phyloP scores from a whole-genome alignment of 139 green algal species.

The Eudorina sp. region DNA sequence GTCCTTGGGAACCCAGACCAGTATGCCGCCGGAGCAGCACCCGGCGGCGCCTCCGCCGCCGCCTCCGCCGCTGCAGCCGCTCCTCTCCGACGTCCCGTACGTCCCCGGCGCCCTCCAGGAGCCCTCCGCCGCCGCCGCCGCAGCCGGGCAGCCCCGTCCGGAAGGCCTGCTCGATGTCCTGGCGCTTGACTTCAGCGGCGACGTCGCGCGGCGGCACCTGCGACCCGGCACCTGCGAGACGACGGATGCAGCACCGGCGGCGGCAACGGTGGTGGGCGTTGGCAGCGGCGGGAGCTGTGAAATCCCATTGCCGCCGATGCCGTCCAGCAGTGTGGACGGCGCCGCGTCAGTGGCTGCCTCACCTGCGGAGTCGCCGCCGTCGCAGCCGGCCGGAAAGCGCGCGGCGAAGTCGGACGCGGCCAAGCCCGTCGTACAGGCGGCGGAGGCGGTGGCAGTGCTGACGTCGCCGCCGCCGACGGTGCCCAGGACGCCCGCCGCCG shows the following conservation, averaged over 20 bases:
- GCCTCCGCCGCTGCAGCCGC: neutral
- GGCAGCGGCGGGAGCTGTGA: neutral
- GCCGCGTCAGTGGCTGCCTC: no score
- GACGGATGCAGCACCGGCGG: neutral
- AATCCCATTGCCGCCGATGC: no score
- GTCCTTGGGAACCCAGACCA: slow-evolving; percentile 38
- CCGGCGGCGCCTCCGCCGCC: neutral
- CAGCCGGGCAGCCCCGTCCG: no score
- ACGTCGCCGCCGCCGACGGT: neutral
- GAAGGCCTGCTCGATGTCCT: neutral
- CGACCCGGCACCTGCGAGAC: neutral
- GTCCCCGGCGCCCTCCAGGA: no score
- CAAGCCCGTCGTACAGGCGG: neutral
- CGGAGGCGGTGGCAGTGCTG: neutral
- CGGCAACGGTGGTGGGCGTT: neutral
- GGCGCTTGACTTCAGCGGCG: neutral
- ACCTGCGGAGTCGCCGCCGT: neutral
- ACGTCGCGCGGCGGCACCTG: neutral
- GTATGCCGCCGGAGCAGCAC: neutral
- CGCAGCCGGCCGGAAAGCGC: no score
- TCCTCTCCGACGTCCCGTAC: no score
- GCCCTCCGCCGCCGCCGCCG: no score
- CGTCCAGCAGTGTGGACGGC: neutral
- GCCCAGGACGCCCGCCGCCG: neutral
- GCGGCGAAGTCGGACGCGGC: neutral